Conservation (phyloP, 495 filamentous ascomycete genomes). For the Aspergillus sclerotiicarbonarius region DNA sequence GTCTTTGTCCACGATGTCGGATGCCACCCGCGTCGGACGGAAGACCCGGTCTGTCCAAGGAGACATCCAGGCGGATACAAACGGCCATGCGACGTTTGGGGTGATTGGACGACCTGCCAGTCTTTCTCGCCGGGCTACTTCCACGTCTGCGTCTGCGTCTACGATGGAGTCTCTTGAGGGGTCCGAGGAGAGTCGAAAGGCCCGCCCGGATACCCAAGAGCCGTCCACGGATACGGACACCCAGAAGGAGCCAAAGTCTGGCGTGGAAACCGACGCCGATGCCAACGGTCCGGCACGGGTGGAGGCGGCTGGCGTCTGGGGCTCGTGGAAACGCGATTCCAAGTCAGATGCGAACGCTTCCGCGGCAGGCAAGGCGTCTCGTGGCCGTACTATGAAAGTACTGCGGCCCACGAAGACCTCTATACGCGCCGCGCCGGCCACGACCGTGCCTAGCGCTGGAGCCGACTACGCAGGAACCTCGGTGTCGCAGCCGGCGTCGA, state of each 20-base stretch:
- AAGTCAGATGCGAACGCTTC: conserved; percentile 43
- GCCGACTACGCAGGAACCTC: conserved; percentile 23
- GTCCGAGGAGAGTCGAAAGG: conserved; percentile 40
- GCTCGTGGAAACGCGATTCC: conserved; percentile 65
- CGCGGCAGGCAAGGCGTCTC: conserved; percentile 43
- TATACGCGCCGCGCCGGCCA: conserved; percentile 36
- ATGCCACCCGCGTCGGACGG: conserved; percentile 26
- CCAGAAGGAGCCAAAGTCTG: conserved; percentile 21
- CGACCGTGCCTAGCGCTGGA: conserved; percentile 32
- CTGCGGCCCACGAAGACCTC: conserved; percentile 63
- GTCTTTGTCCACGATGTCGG: conserved; percentile 58
- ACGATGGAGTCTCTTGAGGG: conserved; percentile 29
- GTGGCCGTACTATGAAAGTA: conserved; percentile 70
- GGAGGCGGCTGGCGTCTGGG: conserved; percentile 56
- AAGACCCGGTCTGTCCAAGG: conserved; percentile 1
- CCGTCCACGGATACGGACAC: conserved; percentile 25
- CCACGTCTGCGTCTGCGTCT: conserved; percentile 26
- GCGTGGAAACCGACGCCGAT: conserved; percentile 28
- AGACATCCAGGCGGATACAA: conserved; percentile 13
- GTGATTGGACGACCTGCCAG: conserved; percentile 29
- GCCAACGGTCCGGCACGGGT: conserved; percentile 39
- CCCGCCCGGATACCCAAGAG: conserved; percentile 18
- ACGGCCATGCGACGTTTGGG: conserved; percentile 24
- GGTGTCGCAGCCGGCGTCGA: conserved; percentile 23
- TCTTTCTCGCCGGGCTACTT: conserved; percentile 16